Base-by-base conservation (phyloP, 192 early-diverging fungal genomes). In the Coemansia sp. region DNA sequence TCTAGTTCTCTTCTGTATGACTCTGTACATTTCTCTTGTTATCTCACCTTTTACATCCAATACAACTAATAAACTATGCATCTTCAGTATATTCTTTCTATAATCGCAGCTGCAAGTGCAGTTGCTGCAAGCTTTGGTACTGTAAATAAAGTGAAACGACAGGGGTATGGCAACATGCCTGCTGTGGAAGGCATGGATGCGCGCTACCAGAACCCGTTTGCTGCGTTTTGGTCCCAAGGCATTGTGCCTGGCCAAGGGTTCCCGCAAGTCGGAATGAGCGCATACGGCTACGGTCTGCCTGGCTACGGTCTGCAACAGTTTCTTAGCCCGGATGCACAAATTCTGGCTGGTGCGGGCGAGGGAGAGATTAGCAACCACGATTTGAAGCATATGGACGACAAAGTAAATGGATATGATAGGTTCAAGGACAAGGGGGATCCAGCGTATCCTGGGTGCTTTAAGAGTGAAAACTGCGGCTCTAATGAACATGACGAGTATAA, bases 201-300 rank as follows among this genome's bases (percentile, higher is more conserved):
- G 1, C 19, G 19, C 8, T 49, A 49, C 48, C 48, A 49, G 6
- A 74, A 52, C 10, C 77, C 71, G 11, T 80, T 74, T 59, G 65
- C 63, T 1, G 71, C 77, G 10, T 80, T 68, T 54, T 64, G 61
- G 68, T 65, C 67, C 68, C 71, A 80, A 23, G 77, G 77, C 3
- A n/a, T 80, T 41, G 68, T 74, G 9, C 77, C 77, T 0, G 77
- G 77, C 8, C 71, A 74, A 24, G 77, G 77, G 0, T 71, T 80
- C 14, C 71, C 77, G 1, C 77, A 80, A 51, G 58, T 80, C 7
- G 77, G 77, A 0, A 80, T 80, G 77, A 80, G 77, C 45, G 63
- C 77, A 18, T 80, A 80, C 16, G 77, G 77, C 6, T 80, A 74
- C 39, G 71, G 61, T 29, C 48, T 80, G 56, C 77, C 77, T 0